Evolutionary conservation across 2,329 filamentous ascomycete species (phyloP), one percentile per base, ranked within the genome.

Genomic region (Geoglossum cookeanum): DNA sequence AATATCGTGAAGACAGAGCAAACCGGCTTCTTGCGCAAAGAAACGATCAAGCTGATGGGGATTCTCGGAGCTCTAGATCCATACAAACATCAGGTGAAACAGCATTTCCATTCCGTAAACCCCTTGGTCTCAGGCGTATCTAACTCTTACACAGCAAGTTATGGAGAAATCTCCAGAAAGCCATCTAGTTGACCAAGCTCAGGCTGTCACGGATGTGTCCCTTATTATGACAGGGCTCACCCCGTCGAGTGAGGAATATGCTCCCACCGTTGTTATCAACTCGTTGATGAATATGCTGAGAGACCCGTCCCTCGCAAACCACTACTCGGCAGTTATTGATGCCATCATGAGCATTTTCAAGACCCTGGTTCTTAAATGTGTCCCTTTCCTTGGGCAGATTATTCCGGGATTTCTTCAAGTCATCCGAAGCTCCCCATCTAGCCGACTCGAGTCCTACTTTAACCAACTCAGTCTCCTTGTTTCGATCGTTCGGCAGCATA

Each of bases 291-390:
- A 89, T 58, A 90, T 98, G 62, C 72, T 98, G 39, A 94, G 91
- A 65, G 92, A 98, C 63, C 82, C 83, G 30, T 97, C 92, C 0
- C 75, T 98, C 3, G 80, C 84, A 11, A 87, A 94, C 65, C 91
- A 95, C 64, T 94, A 98, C 65, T 91, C 89, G 3, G 82, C 85
- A 9, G 91, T 97, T 13, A 92, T 98, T 55, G 92, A 97, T 68
- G 92, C 92, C 4, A 94, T 98, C 64, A 97, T 98, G 83, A 95
- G 88, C 63, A 98, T 98, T 59, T 98, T 98, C 71, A 87, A 92
- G 63, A 98, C 94, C 0, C 78, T 98, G 60, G 92, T 92, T 1
- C 73, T 98, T 63, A 95, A 97, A 68, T 98, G 92, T 67, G 91
- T 98, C 7, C 86, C 88, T 0, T 98, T 97, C 69, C 79, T 98